Evolutionary conservation across 192 early-diverging fungal species (phyloP).

Genomic region (Funneliformis mosseae): DNA sequence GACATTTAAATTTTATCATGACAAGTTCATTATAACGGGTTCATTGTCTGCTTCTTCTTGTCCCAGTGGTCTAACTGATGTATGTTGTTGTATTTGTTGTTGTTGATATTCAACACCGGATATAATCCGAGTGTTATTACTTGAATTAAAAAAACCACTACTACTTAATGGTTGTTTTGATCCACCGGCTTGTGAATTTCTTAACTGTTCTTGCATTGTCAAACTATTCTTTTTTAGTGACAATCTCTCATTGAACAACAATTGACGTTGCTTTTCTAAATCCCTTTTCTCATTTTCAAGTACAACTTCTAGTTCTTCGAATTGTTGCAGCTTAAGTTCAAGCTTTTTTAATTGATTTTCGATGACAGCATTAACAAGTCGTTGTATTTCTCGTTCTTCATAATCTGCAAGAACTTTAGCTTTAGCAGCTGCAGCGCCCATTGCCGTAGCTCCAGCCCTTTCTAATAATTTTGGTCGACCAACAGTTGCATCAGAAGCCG

Average conservation of each 20-base stretch:
- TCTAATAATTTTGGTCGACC: constrained; percentile 61
- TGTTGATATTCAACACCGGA: constrained; percentile 5
- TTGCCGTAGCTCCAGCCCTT: constrained; percentile 80
- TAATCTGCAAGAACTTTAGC: constrained; percentile 77
- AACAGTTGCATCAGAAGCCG: constrained; percentile 23
- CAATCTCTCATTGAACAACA: constrained; percentile 62
- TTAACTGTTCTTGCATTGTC: constrained; percentile 43
- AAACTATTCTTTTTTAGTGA: constrained; percentile 56
- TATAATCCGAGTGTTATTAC: constrained; percentile 4
- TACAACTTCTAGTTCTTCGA: constrained; percentile 87
- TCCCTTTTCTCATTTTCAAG: constrained; percentile 88
- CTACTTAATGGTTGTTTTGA: neutral
- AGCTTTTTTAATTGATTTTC: constrained; percentile 89
- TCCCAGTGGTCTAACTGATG: neutral
- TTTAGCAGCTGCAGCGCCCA: constrained; percentile 93
- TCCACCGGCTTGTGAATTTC: constrained; percentile 6
- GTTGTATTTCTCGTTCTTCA: constrained; percentile 86
- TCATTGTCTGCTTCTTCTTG: constrained; percentile 13
- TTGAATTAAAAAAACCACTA: constrained; percentile 18
- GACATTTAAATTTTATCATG: too few species aligned
- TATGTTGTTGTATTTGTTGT: constrained; percentile 5
- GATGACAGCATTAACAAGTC: constrained; percentile 77
- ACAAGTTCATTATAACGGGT: constrained; percentile 3
- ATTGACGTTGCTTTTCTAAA: constrained; percentile 67
- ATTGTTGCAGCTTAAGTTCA: constrained; percentile 91